Base-by-base conservation (phyloP, 768 basidiomycete genomes). In the Podaxis sp. region DNA sequence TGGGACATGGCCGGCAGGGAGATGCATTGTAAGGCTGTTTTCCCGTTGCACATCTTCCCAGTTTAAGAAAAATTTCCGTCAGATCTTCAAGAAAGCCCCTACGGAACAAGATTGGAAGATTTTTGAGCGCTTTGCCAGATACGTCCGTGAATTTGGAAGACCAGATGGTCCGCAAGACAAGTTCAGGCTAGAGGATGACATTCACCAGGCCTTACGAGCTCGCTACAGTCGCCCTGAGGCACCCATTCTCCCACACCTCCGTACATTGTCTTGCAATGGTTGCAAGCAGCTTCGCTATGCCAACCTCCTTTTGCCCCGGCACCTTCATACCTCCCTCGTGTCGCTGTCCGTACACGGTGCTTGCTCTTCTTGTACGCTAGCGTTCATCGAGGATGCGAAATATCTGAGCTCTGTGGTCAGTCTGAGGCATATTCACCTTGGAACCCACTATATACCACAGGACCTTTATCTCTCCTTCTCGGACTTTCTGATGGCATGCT, bases 41-140 rank as follows among this genome's bases (percentile, higher is more conserved):
- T 19, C n/a, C 15, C 15, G 6, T 46, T 46, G 43, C 15, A n/a
- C 27, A 15, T 22, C 17, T 27, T 33, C 49, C 19, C 40, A 4
- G 7, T 49, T 52, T 2, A 27, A 46, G 43, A 17, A 52, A 22
- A 27, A 3, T 8, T n/a, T 9, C 38, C 11, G 7, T 15, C 22
- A 59, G 58, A n/a, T 52, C 15, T 51, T 59, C 58, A 40, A 51
- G 49, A 59, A n/a, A 12, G 27, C 24, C 13, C 58, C 58, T 5
- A 38, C 58, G 15, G 49, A 59, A 27, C 3, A 38, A 24, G 49
- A 59, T 4, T 59, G 58, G 58, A 38, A 0, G 3, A 24, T 27
- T n/a, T 51, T 59, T 25, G 58, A 59, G 7, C 49, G 58, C 15
- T 51, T 51, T 4, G 58, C 58, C 13, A 22, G 49, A n/a, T 59